Evolutionary conservation across 805 yeast genomes (phyloP).

Genomic region (Yarrowia keelungensis): DNA sequence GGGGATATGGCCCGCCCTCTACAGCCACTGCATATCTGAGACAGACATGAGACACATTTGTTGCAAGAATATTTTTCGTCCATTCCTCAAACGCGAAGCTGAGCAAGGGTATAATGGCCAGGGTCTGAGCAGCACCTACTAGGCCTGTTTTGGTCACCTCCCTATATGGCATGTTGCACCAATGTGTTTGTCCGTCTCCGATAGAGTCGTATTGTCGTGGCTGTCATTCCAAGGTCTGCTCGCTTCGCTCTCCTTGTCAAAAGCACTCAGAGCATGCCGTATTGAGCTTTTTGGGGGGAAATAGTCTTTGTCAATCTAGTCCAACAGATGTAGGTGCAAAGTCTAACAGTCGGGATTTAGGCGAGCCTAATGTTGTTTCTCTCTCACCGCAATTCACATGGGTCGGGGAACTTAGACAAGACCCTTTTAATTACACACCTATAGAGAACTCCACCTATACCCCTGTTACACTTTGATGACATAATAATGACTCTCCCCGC

Average conservation of each 20-base stretch:
- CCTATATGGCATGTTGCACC: no score
- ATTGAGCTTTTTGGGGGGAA: constrained; percentile 9
- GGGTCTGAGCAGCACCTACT: not conserved
- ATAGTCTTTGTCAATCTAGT: not conserved
- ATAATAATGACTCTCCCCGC: not conserved
- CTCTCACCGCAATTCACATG: constrained; percentile 7
- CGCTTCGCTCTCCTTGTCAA: constrained; percentile 1
- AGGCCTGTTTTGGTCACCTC: not conserved
- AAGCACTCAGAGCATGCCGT: constrained; percentile 3
- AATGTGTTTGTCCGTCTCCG: not conserved
- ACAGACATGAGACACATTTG: constrained; percentile 33
- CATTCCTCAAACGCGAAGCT: constrained; percentile 3
- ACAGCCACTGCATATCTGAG: constrained; percentile 34
- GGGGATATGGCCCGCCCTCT: constrained; percentile 8
- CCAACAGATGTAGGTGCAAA: constrained; percentile 28
- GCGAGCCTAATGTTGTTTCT: not conserved
- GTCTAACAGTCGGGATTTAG: constrained; percentile 11
- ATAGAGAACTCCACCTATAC: no score
- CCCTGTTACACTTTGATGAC: not conserved
- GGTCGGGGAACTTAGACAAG: not conserved
- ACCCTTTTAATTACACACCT: not conserved
- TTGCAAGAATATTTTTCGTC: constrained; percentile 27
- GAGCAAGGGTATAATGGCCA: constrained; percentile 1
- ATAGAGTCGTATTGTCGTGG: constrained; percentile 6
- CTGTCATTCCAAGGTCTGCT: not conserved